Evolutionary conservation across 257 asterid species (phyloP).

Genomic region (Dorcoceras hygrometricum): DNA sequence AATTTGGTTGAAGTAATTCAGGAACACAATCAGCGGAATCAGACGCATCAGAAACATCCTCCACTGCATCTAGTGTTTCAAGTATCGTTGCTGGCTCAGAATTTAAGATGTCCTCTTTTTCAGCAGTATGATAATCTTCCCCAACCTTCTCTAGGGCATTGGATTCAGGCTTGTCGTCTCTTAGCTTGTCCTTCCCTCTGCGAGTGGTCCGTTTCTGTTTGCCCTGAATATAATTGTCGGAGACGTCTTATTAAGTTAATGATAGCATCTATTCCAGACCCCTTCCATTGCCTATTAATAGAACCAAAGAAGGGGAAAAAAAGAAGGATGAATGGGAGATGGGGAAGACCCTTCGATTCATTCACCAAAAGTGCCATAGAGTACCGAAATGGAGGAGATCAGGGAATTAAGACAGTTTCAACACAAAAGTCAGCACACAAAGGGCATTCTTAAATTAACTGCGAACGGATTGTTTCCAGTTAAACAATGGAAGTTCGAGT

Average conservation of each 20-base stretch:
- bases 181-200: not conserved
- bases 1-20: conserved; percentile 35
- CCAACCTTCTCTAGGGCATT: not conserved
- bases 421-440: not conserved
- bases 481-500: not conserved
- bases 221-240: not conserved
- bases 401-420: not conserved
- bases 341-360: not conserved
- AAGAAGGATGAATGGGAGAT: not conserved
- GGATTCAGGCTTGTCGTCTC: conserved; percentile 31
- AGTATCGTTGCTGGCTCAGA: conserved; percentile 21
- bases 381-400: not conserved
- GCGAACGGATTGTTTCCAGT: not conserved
- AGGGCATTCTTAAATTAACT: not conserved
- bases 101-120: not conserved
- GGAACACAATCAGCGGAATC: conserved; percentile 43
- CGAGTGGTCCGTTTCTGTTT: not conserved
- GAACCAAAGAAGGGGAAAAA: not conserved
- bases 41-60: conserved; percentile 44
- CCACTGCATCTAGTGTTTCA: conserved; percentile 33
- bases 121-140: not conserved
- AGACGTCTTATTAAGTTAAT: too few relatives aligned
- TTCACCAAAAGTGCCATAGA: not conserved
- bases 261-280: not conserved
- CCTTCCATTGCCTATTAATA: not conserved